Base-by-base conservation (phyloP, 345 rosid species). In the Camelina neglecta region DNA sequence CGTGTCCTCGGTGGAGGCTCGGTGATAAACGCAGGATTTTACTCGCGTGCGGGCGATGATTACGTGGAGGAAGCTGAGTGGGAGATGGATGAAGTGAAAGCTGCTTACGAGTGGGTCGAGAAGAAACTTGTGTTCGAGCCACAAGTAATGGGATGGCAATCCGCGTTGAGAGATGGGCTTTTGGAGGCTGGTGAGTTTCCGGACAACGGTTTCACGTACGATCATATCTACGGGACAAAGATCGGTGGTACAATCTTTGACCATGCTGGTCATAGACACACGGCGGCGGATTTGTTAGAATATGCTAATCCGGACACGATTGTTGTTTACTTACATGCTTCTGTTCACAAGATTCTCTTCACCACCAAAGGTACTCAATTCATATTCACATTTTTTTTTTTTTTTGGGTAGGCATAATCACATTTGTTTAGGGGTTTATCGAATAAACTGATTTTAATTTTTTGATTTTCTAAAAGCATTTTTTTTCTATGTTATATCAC, bases 1-100 rank as follows among this genome's bases (percentile, higher is more conserved):
- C 84, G 92, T 2, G 93, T 88, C 10, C 86, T 90, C 0, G 93
- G 96, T 0, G 96, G 96, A 7, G 93, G 96, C 1, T 81, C 89
- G 4, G 87, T 82, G 15, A 49, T 90, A n/a, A 90, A 88, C 20
- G 96, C 89, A 0, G 92, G 96, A 8, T 90, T 88, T 65, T 90
- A 83, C 82, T 44, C 92, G 0, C 85, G 80, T 1, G 90, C 96
- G 1, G 67, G 83, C 38, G 7, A 6, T 3, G 70, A 54, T 6
- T 83, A 75, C 26, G 85, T 86, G 39, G 69, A 42, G 56, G 62
- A 74, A 61, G 86, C 72, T 0, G 86, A 84, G 53, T 86, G 90
- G 90, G 56, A 45, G 1, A 77, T 60, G 58, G 70, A 21, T 6
- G 72, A 79, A 66, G 96, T 81, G 13, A 79, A 84, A 45, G 47